Conservation (phyloP, 1,284 basidiomycete genomes). For the Acaromyces ingoldii region DNA sequence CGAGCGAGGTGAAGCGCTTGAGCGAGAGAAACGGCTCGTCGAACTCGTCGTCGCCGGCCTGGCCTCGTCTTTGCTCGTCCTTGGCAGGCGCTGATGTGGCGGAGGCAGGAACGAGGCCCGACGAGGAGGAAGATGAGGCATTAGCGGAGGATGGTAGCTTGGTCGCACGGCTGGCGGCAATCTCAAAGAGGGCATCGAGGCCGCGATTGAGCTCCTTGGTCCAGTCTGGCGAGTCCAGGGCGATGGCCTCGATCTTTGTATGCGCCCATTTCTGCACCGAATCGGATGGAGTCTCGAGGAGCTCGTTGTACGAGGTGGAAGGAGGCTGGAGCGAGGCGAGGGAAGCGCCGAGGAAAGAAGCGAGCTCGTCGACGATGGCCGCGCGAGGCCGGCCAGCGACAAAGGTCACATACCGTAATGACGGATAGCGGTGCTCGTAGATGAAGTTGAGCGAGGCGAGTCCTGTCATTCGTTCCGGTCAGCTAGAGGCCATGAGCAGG, state of each 20-base stretch:
- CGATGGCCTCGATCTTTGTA: slow-evolving; percentile 9
- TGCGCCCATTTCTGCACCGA: not conserved
- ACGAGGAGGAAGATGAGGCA: slow-evolving; percentile 1
- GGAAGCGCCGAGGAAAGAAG: slow-evolving; percentile 21
- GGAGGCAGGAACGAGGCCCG: slow-evolving; percentile 41
- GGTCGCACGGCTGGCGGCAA: slow-evolving; percentile 38
- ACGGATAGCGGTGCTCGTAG: slow-evolving; percentile 43
- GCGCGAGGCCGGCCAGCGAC: slow-evolving; percentile 57
- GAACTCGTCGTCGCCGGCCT: slow-evolving; percentile 7
- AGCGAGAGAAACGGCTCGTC: slow-evolving; percentile 46
- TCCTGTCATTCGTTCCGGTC: too few relatives aligned
- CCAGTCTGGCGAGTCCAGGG: slow-evolving; percentile 23
- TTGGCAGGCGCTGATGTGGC: too few relatives aligned
- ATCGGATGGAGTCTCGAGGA: slow-evolving; percentile 16
- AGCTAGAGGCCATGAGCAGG: too few relatives aligned
- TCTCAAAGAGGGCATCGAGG: slow-evolving; percentile 44
- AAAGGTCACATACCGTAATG: slow-evolving; percentile 45
- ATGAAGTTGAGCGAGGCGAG: slow-evolving; percentile 34
- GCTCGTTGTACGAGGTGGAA: slow-evolving; percentile 1
- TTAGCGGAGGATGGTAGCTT: slow-evolving; percentile 16
- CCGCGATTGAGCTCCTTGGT: slow-evolving; percentile 36
- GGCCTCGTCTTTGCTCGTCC: not conserved
- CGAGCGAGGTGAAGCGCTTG: slow-evolving; percentile 43
- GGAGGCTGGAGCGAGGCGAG: slow-evolving; percentile 10
- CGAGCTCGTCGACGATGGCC: slow-evolving; percentile 31